Evolutionary conservation across 2,329 filamentous ascomycete species (phyloP).

Genomic region (Lachnellula arida): DNA sequence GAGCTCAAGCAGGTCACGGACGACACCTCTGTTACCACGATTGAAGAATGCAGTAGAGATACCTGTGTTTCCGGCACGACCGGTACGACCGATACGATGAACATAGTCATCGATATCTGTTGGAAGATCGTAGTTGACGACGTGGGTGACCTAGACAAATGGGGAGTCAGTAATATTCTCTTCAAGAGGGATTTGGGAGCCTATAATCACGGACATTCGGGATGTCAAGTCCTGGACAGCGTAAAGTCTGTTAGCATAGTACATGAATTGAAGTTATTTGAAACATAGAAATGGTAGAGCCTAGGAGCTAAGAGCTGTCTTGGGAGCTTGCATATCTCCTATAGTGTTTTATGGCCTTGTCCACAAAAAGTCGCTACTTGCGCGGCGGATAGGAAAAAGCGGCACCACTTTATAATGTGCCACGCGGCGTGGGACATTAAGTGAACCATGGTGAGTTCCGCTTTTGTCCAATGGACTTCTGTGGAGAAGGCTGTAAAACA

Average conservation of each 20-base stretch:
- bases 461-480: no score
- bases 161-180: not conserved
- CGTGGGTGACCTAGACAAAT: slow-evolving; percentile 66
- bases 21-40: slow-evolving; percentile 96
- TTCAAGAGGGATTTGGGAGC: not conserved
- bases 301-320: not conserved
- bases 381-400: no score
- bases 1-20: slow-evolving; percentile 93
- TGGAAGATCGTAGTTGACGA: slow-evolving; percentile 99
- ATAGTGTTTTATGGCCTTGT: no score
- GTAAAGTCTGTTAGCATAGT: not conserved
- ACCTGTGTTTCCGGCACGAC: slow-evolving; percentile 98
- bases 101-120: slow-evolving; percentile 99
- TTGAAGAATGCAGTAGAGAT: slow-evolving; percentile 99
- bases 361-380: no score
- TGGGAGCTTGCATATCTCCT: no score
- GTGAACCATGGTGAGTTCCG: no score
- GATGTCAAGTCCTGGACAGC: slow-evolving; percentile 62
- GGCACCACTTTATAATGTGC: no score
- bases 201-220: slow-evolving; percentile 51
- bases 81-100: slow-evolving; percentile 98
- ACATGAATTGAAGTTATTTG: slow-evolving; percentile 3
- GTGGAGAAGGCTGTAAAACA: no score
- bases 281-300: slow-evolving; percentile 1
- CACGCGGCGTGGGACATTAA: no score